phyloP scores from a whole-genome alignment of 148 eudicot genomes.

The Vaccinium myrtillus region DNA sequence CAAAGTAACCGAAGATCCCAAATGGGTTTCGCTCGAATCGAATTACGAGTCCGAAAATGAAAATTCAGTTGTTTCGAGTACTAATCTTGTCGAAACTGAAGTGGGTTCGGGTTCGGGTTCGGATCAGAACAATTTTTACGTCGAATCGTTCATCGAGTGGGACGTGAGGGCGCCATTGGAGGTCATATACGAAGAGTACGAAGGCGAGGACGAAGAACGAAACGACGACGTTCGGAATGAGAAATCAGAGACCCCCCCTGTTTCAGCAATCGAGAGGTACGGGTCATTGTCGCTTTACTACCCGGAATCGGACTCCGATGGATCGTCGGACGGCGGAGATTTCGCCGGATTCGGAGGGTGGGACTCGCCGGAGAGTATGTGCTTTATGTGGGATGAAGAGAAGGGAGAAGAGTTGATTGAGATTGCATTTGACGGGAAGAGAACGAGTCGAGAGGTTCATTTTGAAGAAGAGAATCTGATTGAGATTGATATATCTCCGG shows the following conservation, averaged over 20 bases:
- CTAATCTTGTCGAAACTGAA: neutral
- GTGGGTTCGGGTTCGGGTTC: conserved; percentile 11
- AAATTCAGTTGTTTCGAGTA: neutral
- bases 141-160: conserved; percentile 45
- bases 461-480: conserved; percentile 71
- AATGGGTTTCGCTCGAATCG: conserved; percentile 1
- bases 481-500: conserved; percentile 67
- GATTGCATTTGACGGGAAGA: conserved; percentile 47
- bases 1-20: conserved; percentile 1
- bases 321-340: conserved; percentile 41
- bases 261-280: conserved; percentile 30
- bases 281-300: conserved; percentile 55
- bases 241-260: conserved; percentile 2
- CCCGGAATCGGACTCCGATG: conserved; percentile 56
- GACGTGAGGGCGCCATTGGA: conserved; percentile 68
- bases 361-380: conserved; percentile 27
- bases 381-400: conserved; percentile 44
- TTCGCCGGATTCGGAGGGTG: conserved; percentile 25
- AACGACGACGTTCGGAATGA: conserved; percentile 15
- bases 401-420: conserved; percentile 64
- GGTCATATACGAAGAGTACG: conserved; percentile 66
- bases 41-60: neutral
- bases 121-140: neutral
- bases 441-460: conserved; percentile 14
- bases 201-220: conserved; percentile 45